Base-by-base conservation (phyloP, 2,329 filamentous ascomycete genomes). In the Colletotrichum salicis region DNA sequence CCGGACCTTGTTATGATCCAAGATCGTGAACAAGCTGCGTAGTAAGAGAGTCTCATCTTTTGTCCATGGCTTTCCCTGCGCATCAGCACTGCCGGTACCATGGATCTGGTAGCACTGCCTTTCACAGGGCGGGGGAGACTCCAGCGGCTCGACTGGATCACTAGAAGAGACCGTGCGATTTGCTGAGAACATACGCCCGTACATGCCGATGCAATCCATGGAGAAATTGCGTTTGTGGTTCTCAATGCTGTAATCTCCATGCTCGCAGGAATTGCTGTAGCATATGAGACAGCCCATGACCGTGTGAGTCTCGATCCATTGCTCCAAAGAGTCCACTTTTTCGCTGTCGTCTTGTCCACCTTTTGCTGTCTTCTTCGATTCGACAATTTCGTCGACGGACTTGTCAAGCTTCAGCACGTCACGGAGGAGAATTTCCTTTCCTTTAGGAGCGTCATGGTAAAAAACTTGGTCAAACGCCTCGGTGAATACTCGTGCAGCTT, bases 191-290 rank as follows among this genome's bases (percentile, higher is more conserved):
- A 72, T 70, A 5, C 67, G 70, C 24, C 70, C 70, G 15, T 72
- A 72, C 70, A 72, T 73, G 27, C 73, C 73, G 27, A 74, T 74
- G 55, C 64, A 70, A 48, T 86, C 84, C n/a, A 89, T 81, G 3
- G 87, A 88, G 75, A 90, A 87, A 3, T 84, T 86, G 41, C 86
- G 84, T 75, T 89, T 87, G 71, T 88, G 77, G 57, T 85, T 84
- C 58, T 86, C 85, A 7, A 80, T 78, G 66, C 88, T 86, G 63
- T 89, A 90, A 65, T 90, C 88, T 57, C 88, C 89, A 73, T 91
- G 89, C 75, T 90, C 89, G 71, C 89, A 91, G 13, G 88, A 89
- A 77, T 90, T 86, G 62, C 87, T 87, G 75, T 85, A 88, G 78
- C 89, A 91, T 63, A 90, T 86, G n/a, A 89, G 79, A 74, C 89